Base-by-base conservation (phyloP, 495 filamentous ascomycete genomes). In the Niebla homalea region DNA sequence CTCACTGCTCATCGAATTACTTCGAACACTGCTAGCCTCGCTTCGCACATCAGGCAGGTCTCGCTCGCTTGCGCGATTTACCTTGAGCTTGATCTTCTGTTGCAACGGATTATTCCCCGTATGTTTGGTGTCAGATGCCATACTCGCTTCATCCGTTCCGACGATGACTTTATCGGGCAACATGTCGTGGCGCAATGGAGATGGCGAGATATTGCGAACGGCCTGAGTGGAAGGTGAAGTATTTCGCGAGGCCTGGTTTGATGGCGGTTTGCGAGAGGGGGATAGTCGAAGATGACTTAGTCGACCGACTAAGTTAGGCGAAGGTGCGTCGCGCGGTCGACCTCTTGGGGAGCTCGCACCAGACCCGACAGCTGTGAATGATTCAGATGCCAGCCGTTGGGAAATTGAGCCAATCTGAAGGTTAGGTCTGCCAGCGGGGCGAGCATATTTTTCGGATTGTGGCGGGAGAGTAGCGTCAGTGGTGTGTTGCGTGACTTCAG, bases 1-100 rank as follows among this genome's bases (percentile, higher is more conserved):
- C 21, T 55, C 51, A 41, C 57, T 59, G 1, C 56, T 50, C 10
- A 50, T 65, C 4, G 67, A 65, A 7, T 56, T 53, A 38, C 58
- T 61, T 11, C 50, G 52, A 22, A 54, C 42, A 48, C 61, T 63
- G 41, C 54, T 60, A 0, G 54, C 49, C 18, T 57, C 55, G 32
- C 57, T 57, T 26, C 37, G 25, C 21, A 51, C 49, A 16, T 59
- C 56, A 50, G 37, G 7, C 15, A 48, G 12, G 26, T 56, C 29
- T 20, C 35, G 43, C 12, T 48, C 36, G 18, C 4, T 32, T n/a
- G 25, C 36, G 11, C 18, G 19, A 26, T 48, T 35, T 4, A 29
- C 41, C 36, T 38, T 54, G 29, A 60, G 21, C 45, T 45, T 49
- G 5, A 60, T 20, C 22, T 55, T 53, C 19, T 46, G 52, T 39